Evolutionary conservation across 495 filamentous ascomycete genomes (phyloP), one percentile per base, ranked within the genome.

Genomic region (Aspergillus sclerotioniger): DNA sequence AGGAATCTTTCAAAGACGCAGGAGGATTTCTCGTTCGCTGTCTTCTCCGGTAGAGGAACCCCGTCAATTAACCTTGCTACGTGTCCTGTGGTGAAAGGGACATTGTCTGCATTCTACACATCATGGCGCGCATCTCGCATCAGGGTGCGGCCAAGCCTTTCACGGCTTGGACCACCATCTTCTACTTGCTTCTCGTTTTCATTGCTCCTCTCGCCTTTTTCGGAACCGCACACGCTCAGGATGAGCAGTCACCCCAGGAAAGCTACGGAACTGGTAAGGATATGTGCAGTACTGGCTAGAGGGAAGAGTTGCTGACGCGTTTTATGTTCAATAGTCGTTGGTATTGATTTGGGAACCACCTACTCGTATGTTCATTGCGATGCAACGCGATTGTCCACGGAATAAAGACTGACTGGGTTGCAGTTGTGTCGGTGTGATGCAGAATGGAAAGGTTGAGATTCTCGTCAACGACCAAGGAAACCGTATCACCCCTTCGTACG

Each of bases 331-430:
- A 41, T 41, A 41, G 91, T 96, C 58, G 93, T 98, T 69, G 94
- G 94, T 87, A 98, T 98, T 74, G 94, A 98, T 87, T 76, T 98
- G 71, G 94, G 94, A 76, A 98, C 94, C 49, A 98, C 94, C 51
- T 98, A 98, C 83, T 96, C 91, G 78, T 83, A 76, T 45, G 79
- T 70, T 25, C 25, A 47, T 28, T 43, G 19, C 49, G 44, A 19
- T 13, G 17, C 7, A 0, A 3, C n/a, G 16, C 28, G 6, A 19
- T 39, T n/a, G 10, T n/a, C 16, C 4, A 54, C 12, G 10, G 51
- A 25, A 47, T 32, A 49, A 25, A 20, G n/a, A 69, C 63, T 45
- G 45, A 21, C 43, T 49, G 10, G 12, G 21, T 20, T 43, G 9
- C 59, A 78, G 71, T 63, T 98, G 94, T 78, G 94, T 98, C 64